Evolutionary conservation across 495 filamentous ascomycete species (phyloP), one percentile per base, ranked within the genome.

Genomic region (Lophiostoma macrostomum): DNA sequence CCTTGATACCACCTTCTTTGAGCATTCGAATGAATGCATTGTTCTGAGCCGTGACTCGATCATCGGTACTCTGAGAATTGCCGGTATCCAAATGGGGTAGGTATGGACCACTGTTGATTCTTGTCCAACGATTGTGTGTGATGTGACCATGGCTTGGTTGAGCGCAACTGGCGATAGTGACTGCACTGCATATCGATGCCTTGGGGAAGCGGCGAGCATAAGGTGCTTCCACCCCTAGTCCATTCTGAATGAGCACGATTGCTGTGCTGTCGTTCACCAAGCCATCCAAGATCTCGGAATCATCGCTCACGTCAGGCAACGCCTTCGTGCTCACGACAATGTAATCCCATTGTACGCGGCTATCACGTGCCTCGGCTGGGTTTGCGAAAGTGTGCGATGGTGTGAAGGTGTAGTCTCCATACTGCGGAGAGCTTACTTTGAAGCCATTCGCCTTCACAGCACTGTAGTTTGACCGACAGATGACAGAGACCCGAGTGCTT

Each of bases 191-290:
- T 43, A 86, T 80, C 0, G 77, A 74, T 8, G 64, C 74, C 8
- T 54, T 7, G 0, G 82, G 80, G 48, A 81, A 86, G 7, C 74
- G 68, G 37, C 64, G 65, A 25, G 79, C 73, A 66, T 84, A 84
- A 0, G 81, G 74, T 10, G 76, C 76, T 51, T 87, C 84, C 22
- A 86, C 82, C 22, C 83, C 84, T 8, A 87, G 75, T 22, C 84
- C 84, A 65, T 87, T 87, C 53, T 87, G 83, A 42, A 86, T 81
- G 27, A 87, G 69, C 16, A 87, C 80, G 51, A 87, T 77, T 11
- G 56, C 52, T 14, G 64, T 69, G 23, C 35, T 18, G 16, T 55
- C 53, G 22, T 30, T 29, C 18, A 71, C 64, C 19, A 71, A 45
- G 1, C 66, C 66, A n/a, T 67, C 66, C 11, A 71, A 45, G 34